A percentile compares a stretch with the other conserved stretches of the same genome.
Evolutionary conservation across 2,329 filamentous ascomycete genomes (phyloP).

Genomic region (Neofusicoccum sp.): DNA sequence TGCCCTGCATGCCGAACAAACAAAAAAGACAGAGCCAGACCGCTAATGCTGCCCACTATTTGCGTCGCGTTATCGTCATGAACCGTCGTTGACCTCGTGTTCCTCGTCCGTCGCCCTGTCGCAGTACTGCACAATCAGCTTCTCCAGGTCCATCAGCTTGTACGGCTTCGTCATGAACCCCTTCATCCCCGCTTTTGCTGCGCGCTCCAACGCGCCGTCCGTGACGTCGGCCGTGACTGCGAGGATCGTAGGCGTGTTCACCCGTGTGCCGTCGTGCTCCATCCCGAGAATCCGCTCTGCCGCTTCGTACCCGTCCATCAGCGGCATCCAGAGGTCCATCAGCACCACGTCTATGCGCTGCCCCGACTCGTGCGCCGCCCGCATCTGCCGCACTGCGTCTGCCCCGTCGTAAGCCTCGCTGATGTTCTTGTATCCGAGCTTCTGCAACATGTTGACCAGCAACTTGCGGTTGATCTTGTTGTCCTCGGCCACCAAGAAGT

Average conservation of each 20-base stretch:
- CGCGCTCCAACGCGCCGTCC: slow-evolving; percentile 62
- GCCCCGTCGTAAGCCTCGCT: slow-evolving; percentile 69
- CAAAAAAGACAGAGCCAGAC: too few relatives aligned
- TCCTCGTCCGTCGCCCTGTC: slow-evolving; percentile 23
- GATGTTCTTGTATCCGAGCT: slow-evolving; percentile 66
- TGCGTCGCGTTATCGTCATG: neutral
- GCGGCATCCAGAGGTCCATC: slow-evolving; percentile 79
- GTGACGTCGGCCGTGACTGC: slow-evolving; percentile 70
- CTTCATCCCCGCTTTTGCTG: slow-evolving; percentile 65
- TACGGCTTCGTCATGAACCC: slow-evolving; percentile 72
- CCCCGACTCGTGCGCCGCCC: slow-evolving; percentile 38
- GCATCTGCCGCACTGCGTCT: slow-evolving; percentile 66
- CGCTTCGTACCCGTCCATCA: slow-evolving; percentile 73
- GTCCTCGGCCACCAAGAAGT: slow-evolving; percentile 71
- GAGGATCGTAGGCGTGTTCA: slow-evolving; percentile 50
- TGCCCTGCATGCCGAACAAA: neutral
- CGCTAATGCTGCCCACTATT: too few relatives aligned
- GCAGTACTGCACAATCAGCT: slow-evolving; percentile 58
- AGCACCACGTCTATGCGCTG: slow-evolving; percentile 62
- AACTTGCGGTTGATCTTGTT: slow-evolving; percentile 72
- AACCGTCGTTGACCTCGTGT: neutral
- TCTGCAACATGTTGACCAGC: slow-evolving; percentile 66
- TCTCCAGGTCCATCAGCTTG: slow-evolving; percentile 63
- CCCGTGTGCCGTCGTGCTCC: slow-evolving; percentile 42
- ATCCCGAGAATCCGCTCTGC: slow-evolving; percentile 63